phyloP scores from a whole-genome alignment of 2,329 filamentous ascomycete species.

The Neurospora crassa region DNA sequence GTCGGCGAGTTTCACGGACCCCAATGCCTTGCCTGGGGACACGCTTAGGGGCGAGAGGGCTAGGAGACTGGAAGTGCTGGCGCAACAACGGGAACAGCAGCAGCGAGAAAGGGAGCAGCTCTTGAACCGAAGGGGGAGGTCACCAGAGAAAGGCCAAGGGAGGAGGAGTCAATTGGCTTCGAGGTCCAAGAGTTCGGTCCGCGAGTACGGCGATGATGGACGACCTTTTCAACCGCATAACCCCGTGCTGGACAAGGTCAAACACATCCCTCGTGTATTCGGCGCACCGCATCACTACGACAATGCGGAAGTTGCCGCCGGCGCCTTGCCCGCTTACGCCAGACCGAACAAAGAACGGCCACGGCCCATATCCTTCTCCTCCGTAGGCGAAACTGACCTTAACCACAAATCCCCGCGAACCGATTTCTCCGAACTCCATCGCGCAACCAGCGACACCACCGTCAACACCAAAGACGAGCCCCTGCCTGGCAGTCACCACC shows the following conservation, averaged over 20 bases:
- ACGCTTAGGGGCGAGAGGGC: background rate
- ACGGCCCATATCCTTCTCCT: slow-evolving; percentile 7
- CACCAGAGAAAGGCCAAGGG: background rate
- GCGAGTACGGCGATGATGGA: background rate
- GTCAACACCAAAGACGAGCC: slow-evolving; percentile 16
- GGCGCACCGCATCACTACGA: background rate
- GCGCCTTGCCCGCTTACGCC: background rate
- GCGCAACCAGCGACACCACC: slow-evolving; percentile 19
- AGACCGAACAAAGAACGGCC: slow-evolving; percentile 9
- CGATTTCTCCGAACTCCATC: slow-evolving; percentile 9
- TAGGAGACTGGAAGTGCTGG: background rate
- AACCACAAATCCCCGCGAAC: slow-evolving; percentile 22
- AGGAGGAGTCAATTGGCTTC: background rate
- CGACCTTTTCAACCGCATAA: slow-evolving; percentile 5
- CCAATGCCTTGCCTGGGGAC: background rate
- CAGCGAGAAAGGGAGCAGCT: background rate
- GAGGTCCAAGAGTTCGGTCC: background rate
- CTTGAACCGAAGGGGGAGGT: background rate
- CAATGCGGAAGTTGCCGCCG: slow-evolving; percentile 3
- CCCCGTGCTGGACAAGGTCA: slow-evolving; percentile 2
- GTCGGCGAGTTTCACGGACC: background rate
- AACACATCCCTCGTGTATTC: background rate
- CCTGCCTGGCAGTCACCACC: background rate
- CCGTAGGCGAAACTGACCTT: slow-evolving; percentile 10
- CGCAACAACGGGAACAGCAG: background rate